Evolutionary conservation across 345 rosid species (phyloP), one percentile per base, ranked within the genome.

Genomic region (Populus simonii): DNA sequence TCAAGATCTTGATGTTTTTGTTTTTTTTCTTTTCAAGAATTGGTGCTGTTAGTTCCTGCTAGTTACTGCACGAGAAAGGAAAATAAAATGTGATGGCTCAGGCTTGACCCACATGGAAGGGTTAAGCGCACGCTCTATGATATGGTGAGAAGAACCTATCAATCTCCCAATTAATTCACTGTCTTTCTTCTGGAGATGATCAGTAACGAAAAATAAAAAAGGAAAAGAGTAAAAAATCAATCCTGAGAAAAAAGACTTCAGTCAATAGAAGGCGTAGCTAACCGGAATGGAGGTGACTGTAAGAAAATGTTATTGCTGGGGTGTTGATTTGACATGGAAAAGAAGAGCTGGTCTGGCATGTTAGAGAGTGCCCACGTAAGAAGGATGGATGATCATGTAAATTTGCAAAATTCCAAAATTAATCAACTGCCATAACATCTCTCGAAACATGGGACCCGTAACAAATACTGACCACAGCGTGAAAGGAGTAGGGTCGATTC

Each of bases 101-200:
- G 80, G 68, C 8, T n/a, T 74, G 85, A 69, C 86, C 86, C 85
- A 75, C 86, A 17, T 10, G 27, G 27, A 73, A 43, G 57, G 76
- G 63, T 36, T 9, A 51, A 71, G 63, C 78, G 63, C 80, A 73
- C 72, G 74, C 80, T 74, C 73, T 51, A 47, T 47, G 29, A 35
- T 47, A 27, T 75, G 89, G 85, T 87, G 75, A 80, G 84, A 47
- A 75, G 79, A 80, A 65, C 68, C 77, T 74, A 67, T 85, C 88
- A 76, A 55, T 11, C 71, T 71, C 69, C 65, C 1, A 10, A 23
- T 23, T n/a, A 59, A 59, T 59, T 8, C 25, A 9, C 62, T 8
- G 62, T n/a, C 62, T 9, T n/a, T n/a, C 11, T 9, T 57, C 12
- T n/a, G n/a, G 25, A n/a, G 20, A 20, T 57, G 13, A n/a, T 57